Evolutionary conservation across 2,329 filamentous ascomycete genomes (phyloP).

Genomic region (Dothiorella sarmentorum): DNA sequence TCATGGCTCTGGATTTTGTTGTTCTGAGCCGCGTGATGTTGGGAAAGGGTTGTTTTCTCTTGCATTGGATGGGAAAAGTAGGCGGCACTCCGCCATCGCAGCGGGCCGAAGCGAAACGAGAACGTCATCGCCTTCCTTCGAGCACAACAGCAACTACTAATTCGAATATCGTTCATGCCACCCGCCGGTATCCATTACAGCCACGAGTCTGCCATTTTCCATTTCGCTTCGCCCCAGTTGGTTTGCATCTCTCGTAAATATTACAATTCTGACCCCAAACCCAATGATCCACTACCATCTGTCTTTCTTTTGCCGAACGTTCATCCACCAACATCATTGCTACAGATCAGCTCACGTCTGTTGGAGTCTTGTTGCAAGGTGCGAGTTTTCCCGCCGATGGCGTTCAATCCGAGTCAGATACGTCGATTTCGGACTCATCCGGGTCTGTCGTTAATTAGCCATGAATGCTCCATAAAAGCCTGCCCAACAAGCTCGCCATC

Average conservation of each 20-base stretch:
- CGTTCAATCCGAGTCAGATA: constrained; percentile 41
- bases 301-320: neutral
- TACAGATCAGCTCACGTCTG: neutral
- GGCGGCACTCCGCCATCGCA: constrained; percentile 3
- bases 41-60: constrained; percentile 1
- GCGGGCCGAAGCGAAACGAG: constrained; percentile 9
- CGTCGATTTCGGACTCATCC: constrained; percentile 44
- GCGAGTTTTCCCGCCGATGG: neutral
- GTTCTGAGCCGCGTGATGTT: constrained; percentile 8
- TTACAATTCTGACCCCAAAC: neutral
- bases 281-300: neutral
- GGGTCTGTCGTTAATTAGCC: constrained; percentile 35
- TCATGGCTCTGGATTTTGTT: constrained; percentile 24
- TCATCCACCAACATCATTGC: neutral
- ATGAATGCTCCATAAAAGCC: no score
- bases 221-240: neutral
- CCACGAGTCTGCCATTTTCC: no score
- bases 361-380: neutral
- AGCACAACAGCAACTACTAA: neutral
- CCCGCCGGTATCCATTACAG: no score
- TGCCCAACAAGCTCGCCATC: no score
- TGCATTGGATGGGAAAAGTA: neutral
- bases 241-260: neutral
- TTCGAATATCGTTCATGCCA: no score
- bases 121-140: neutral